Base-by-base conservation (phyloP, 1,284 basidiomycete genomes). In the Sanghuangporus weigelae region DNA sequence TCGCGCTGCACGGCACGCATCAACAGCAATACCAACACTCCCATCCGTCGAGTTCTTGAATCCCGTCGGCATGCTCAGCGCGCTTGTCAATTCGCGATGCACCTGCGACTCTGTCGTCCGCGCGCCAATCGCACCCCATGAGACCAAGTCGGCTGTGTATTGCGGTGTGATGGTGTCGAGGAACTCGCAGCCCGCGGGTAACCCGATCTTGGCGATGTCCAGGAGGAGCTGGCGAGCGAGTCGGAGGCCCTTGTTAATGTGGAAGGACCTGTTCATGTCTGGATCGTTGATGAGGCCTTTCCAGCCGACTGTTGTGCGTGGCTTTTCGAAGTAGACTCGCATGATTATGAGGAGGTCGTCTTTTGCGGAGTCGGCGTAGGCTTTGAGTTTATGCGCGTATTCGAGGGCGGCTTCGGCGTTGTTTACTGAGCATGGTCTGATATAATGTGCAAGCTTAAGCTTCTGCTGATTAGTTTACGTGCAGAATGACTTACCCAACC, bases 201-300 rank as follows among this genome's bases (percentile, higher is more conserved):
- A 78, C 26, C 94, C 94, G 69, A 95, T 77, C 68, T 90, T 90
- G 11, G 92, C 89, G 68, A 98, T 83, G 69, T 96, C 92, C 58
- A 96, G 83, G 42, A 99, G 85, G 62, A 98, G 81, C 14, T 89
- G 86, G 59, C 96, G 90, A 4, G 95, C 96, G 60, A 92, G 83
- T n/a, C 95, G 87, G 56, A 99, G 84, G 49, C 96, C 96, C 73
- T 92, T 95, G 85, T 99, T 99, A 78, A 98, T 98, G 71, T 95
- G 87, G 83, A 92, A 96, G 72, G 80, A 86, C 59, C 83, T 84
- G 73, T 95, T 93, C 76, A 96, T 85, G 66, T 91, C 86, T 5
- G 93, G 93, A 72, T 95, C 92, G 73, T 98, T 99, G 79, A 99
- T 98, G 67, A 99, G 85, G 58, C 96, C 96, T 76, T 98, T 98